These are phyloP conservation scores for Lizanozyma gosingica DNA, from an alignment of 1,139 yeast species.

Conservation along the genomic window DNA sequence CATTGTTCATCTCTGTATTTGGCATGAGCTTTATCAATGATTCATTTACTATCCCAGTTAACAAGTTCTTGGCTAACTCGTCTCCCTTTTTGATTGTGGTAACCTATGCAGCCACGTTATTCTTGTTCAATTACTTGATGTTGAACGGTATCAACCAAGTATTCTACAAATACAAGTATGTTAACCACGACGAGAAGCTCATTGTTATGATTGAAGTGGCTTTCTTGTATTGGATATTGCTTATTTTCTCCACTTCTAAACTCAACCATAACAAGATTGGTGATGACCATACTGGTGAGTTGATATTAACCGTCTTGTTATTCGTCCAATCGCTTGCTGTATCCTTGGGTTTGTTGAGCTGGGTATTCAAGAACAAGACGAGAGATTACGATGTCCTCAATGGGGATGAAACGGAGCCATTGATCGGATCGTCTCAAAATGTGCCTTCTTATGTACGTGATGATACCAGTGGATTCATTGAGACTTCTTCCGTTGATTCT, in stretches of 20 bases:
- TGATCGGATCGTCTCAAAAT: conserved; percentile 14
- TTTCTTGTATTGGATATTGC: conserved; percentile 45
- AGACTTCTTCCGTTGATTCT: conserved; percentile 2
- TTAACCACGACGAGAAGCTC: conserved; percentile 68
- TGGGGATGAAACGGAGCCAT: conserved; percentile 17
- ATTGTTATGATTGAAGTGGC: conserved; percentile 53
- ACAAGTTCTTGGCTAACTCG: conserved; percentile 49
- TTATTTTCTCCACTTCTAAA: conserved; percentile 39
- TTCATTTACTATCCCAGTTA: conserved; percentile 42
- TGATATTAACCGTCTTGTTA: conserved; percentile 43
- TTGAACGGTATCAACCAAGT: conserved; percentile 36
- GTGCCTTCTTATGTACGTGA: conserved; percentile 1
- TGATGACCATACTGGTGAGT: conserved; percentile 55
- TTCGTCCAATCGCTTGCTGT: conserved; percentile 42
- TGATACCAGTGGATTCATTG: conserved; percentile 1
- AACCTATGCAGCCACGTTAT: conserved; percentile 21
- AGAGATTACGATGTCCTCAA: conserved; percentile 3
- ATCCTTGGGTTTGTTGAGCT: conserved; percentile 45
- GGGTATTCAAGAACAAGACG: conserved; percentile 23
- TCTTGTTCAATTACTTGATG: conserved; percentile 47
- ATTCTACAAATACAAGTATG: conserved; percentile 38
- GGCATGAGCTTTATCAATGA: conserved; percentile 27
- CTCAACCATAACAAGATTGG: conserved; percentile 30
- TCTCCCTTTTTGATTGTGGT: conserved; percentile 39
- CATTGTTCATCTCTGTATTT: conserved; percentile 35